Base-by-base conservation (phyloP, 1,139 yeast genomes). In the Scheffersomyces segobiensis region DNA sequence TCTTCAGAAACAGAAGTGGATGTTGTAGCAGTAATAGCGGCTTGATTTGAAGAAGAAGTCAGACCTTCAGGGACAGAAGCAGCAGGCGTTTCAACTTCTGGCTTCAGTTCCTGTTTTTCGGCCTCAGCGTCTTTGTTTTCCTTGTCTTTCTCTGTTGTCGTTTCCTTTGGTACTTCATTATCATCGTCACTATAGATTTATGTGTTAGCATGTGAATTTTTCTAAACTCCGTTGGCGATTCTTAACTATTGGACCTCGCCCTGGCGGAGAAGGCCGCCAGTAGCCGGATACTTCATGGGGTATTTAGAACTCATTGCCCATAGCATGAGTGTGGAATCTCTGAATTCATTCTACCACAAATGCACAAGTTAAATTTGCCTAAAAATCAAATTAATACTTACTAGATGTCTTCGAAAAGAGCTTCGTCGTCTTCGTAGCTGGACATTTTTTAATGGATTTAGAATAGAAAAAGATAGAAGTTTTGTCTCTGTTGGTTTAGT, bases 341-440 rank as follows among this genome's bases (percentile, higher is more conserved):
- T 2, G 3, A 12, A 10, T 32, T 32, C 42, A 8, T 32, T 32
- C 17, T 32, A 32, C 42, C 42, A 10, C 8, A 32, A 32, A 32
- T 12, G 42, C 42, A 12, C 42, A 32, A 32, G 12, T 32, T 32
- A 14, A 32, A 32, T 32, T 32, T 32, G 42, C 42, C 17, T 32
- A 10, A 32, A 32, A 32, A 32, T 32, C 42, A 32, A 4, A 32
- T 32, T 32, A 12, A 63, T 66, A 72, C 78, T 57, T 66, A 67
- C 71, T 89, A 89, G 74, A 89, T 87, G 73, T 89, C 95, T 73
- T 89, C 91, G 74, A 89, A 89, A 74, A 80, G 82, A 66, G 90
- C 93, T 75, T 91, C 97, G 76, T 92, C 97, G 78, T 92, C 97
- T 71, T 88, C 93, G 66, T 82, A 77, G 60, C 82, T 75, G 60